Evolutionary conservation across 1,139 yeast genomes (phyloP).

Genomic region (Yamadazyma aaseri): DNA sequence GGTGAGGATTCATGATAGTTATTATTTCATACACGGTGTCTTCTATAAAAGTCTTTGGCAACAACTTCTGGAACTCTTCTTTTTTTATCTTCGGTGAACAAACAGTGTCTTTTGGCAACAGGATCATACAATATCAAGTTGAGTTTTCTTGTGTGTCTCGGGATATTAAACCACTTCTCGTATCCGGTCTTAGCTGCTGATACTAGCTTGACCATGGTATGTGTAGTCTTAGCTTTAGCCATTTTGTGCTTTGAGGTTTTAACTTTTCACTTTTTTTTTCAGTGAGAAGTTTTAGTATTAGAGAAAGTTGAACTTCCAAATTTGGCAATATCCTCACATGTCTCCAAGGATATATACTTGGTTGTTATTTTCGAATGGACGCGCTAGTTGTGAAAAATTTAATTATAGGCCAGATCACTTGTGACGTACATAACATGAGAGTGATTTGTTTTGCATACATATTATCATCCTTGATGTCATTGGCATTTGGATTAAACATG

Average conservation of each 20-base stretch:
- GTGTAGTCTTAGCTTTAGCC: constrained; percentile 46
- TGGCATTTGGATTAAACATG: constrained; percentile 35
- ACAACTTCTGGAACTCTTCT: constrained; percentile 68
- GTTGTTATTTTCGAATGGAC: constrained; percentile 4
- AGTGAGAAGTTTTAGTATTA: constrained; percentile 2
- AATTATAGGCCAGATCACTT: constrained; percentile 12
- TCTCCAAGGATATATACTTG: not conserved
- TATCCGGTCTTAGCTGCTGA: constrained; percentile 89
- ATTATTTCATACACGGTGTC: constrained; percentile 22
- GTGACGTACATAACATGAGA: constrained; percentile 5
- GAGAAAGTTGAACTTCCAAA: constrained; percentile 19
- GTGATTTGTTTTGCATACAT: constrained; percentile 9
- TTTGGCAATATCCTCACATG: constrained; percentile 9
- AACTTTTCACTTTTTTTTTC: constrained; percentile 4
- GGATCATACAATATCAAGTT: constrained; percentile 92
- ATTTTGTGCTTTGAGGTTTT: constrained; percentile 16
- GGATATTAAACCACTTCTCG: constrained; percentile 75
- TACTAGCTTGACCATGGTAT: constrained; percentile 55
- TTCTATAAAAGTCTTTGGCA: constrained; percentile 61
- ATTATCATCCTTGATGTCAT: constrained; percentile 19
- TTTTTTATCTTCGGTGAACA: constrained; percentile 85
- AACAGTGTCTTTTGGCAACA: constrained; percentile 64
- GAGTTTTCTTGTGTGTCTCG: constrained; percentile 76
- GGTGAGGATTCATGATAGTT: too few relatives aligned
- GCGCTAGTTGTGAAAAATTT: constrained; percentile 11